A percentile compares a stretch with the other conserved stretches of the same genome.
Evolutionary conservation across 2,329 filamentous ascomycete species (phyloP).

Genomic region (Ophiocordyceps australis): DNA sequence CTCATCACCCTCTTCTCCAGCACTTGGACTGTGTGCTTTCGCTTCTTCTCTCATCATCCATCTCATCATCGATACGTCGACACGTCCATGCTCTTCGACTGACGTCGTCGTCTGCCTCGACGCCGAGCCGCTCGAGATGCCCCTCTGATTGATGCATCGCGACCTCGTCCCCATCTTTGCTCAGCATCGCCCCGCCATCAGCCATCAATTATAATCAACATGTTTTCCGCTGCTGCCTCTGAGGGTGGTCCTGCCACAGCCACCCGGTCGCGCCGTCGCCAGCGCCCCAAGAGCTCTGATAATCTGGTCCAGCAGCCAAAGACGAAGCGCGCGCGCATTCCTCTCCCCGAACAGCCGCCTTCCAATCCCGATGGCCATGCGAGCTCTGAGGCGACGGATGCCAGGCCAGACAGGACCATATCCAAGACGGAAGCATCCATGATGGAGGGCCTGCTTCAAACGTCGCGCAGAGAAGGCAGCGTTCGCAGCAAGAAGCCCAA

Average conservation of each 20-base stretch:
- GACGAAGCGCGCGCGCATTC: slow-evolving; percentile 42
- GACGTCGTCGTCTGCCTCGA: slow-evolving; percentile 2
- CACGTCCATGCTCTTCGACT: too few relatives aligned
- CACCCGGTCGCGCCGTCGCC: slow-evolving; percentile 41
- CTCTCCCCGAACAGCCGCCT: slow-evolving; percentile 37
- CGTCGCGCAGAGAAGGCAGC: slow-evolving; percentile 32
- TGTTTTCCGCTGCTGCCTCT: slow-evolving; percentile 40
- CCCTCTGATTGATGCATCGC: slow-evolving; percentile 9
- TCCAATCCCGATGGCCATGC: slow-evolving; percentile 28
- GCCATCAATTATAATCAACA: slow-evolving; percentile 12
- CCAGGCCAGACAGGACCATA: slow-evolving; percentile 33
- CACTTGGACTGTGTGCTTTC: too few relatives aligned
- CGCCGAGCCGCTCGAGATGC: slow-evolving; percentile 9
- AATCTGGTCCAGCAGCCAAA: slow-evolving; percentile 37
- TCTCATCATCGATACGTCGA: too few relatives aligned
- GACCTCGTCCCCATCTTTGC: slow-evolving; percentile 2
- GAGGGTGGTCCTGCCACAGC: slow-evolving; percentile 34
- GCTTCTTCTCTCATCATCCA: too few relatives aligned
- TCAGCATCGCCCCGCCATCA: slow-evolving; percentile 3
- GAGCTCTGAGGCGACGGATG: slow-evolving; percentile 36
- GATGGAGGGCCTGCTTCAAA: slow-evolving; percentile 20
- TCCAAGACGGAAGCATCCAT: too few relatives aligned
- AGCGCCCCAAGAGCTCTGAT: slow-evolving; percentile 38
- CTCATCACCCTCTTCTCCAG: too few relatives aligned
- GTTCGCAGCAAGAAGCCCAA: slow-evolving; percentile 45